Evolutionary conservation across 768 basidiomycete genomes (phyloP).

Genomic region (Mycena floridula): DNA sequence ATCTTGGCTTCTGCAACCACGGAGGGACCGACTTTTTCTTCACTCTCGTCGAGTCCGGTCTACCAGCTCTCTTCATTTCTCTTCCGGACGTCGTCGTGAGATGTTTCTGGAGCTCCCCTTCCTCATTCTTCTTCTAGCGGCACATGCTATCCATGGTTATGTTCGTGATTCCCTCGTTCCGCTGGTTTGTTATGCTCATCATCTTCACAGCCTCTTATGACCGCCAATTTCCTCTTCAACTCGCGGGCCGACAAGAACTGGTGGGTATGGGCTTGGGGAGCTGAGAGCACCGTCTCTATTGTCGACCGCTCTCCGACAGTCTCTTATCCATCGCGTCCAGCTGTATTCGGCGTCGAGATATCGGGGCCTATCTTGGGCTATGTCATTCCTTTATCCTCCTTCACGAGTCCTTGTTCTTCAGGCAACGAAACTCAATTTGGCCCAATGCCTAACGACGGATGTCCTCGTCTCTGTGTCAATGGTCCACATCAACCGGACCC

Average conservation of each 20-base stretch:
- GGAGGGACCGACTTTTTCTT: too few relatives aligned
- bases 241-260: slow-evolving; percentile 40
- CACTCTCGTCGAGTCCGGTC: too few relatives aligned
- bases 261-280: slow-evolving; percentile 67
- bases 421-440: slow-evolving; percentile 17
- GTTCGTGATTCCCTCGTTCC: too few relatives aligned
- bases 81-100: too few relatives aligned
- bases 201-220: too few relatives aligned
- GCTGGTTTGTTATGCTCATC: too few relatives aligned
- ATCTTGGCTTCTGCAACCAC: too few relatives aligned
- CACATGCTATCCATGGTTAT: too few relatives aligned
- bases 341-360: slow-evolving; percentile 73
- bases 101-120: too few relatives aligned
- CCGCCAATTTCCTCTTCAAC: too few relatives aligned
- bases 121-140: too few relatives aligned
- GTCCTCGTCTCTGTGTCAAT: slow-evolving; percentile 58
- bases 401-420: slow-evolving; percentile 45
- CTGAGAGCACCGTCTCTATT: slow-evolving; percentile 65
- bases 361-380: slow-evolving; percentile 64
- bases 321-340: slow-evolving; percentile 63
- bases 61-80: too few relatives aligned
- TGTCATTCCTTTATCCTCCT: slow-evolving; percentile 64
- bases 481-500: slow-evolving; percentile 51
- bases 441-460: slow-evolving; percentile 46
- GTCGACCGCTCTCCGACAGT: slow-evolving; percentile 71